phyloP scores from a whole-genome alignment of 345 rosid species.

The Draba incana region DNA sequence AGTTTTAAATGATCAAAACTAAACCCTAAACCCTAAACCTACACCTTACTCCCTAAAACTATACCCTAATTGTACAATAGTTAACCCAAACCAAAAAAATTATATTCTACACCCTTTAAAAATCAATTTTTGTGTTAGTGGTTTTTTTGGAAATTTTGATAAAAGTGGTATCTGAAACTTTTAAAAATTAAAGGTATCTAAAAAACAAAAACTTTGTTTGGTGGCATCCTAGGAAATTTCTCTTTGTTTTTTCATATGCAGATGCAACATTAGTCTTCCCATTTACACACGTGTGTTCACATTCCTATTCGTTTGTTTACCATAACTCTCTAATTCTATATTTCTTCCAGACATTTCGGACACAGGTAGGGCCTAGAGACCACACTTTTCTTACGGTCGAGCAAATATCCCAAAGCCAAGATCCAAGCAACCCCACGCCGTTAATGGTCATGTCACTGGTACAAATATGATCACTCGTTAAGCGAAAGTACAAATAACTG shows the following conservation, averaged over 20 bases:
- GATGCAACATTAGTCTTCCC: background rate
- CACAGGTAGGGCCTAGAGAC: background rate
- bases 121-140: no score
- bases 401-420: background rate
- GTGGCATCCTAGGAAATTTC: no score
- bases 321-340: background rate
- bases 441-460: background rate
- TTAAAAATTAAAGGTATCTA: no score
- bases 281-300: conserved; percentile 31
- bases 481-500: background rate
- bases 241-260: background rate
- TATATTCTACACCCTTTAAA: no score
- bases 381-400: background rate
- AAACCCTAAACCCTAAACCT: no score
- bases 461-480: background rate
- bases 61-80: no score
- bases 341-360: background rate
- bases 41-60: no score
- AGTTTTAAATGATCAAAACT: no score
- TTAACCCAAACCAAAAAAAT: no score
- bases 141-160: no score
- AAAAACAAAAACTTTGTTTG: no score
- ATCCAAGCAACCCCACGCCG: background rate
- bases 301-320: background rate
- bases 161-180: no score